phyloP scores from a whole-genome alignment of 2,329 filamentous ascomycete species.

The Clathrospora elynae region DNA sequence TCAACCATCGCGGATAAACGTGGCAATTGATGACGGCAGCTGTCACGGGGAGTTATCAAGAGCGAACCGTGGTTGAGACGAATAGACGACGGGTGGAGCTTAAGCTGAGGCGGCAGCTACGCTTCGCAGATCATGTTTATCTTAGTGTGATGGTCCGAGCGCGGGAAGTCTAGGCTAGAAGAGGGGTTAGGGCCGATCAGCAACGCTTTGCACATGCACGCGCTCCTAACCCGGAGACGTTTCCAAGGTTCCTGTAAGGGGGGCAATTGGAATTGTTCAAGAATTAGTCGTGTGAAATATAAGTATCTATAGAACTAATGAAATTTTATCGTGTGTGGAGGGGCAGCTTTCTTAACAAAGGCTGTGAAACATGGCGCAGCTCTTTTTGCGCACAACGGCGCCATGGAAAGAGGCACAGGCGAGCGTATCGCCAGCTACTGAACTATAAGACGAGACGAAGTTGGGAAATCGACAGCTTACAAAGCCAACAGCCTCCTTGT shows the following conservation, averaged over 20 bases:
- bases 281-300: too few species aligned
- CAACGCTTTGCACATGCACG: neutral
- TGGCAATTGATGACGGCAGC: neutral
- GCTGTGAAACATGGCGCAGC: slow-evolving; percentile 15
- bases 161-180: slow-evolving; percentile 8
- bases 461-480: slow-evolving; percentile 2
- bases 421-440: slow-evolving; percentile 16
- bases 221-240: too few species aligned
- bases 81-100: slow-evolving; percentile 4
- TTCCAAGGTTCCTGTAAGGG: too few species aligned
- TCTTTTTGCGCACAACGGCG: slow-evolving; percentile 8
- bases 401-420: slow-evolving; percentile 9
- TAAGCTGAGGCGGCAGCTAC: slow-evolving; percentile 18
- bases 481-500: neutral
- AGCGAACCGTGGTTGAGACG: slow-evolving; percentile 4
- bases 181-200: slow-evolving; percentile 3
- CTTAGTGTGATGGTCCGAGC: slow-evolving; percentile 2
- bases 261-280: too few species aligned
- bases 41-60: neutral
- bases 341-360: slow-evolving; percentile 1
- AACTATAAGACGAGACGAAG: slow-evolving; percentile 3
- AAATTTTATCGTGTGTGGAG: neutral
- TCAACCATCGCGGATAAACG: slow-evolving; percentile 21
- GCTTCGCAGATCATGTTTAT: neutral
- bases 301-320: too few species aligned